Evolutionary conservation across 2,329 filamentous ascomycete genomes (phyloP).

Genomic region (Hymenoscyphus repandus): DNA sequence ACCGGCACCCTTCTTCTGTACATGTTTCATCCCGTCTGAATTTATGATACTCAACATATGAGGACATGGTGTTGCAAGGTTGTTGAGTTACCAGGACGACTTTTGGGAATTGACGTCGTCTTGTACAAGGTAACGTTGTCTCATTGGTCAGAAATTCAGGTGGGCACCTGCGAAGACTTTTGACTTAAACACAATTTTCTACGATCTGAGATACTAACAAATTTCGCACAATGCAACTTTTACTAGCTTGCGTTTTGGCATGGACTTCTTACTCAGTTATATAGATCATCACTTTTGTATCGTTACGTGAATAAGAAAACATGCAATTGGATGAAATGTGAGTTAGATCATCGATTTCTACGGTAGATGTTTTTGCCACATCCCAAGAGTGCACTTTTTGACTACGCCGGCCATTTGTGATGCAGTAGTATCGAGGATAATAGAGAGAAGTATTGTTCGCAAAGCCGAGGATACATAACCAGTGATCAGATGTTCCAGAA

Average conservation of each 20-base stretch:
- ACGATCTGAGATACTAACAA: no score
- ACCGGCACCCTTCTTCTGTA: slow-evolving; percentile 55
- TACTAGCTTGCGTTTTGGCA: no score
- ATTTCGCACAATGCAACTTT: no score
- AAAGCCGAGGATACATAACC: slow-evolving; percentile 30
- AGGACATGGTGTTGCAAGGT: slow-evolving; percentile 23
- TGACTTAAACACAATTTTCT: no score
- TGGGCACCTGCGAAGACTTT: no score
- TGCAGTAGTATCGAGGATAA: slow-evolving; percentile 28
- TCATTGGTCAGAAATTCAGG: no score
- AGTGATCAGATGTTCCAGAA: slow-evolving; percentile 42
- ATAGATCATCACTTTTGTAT: background rate
- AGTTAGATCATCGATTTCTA: slow-evolving; percentile 27
- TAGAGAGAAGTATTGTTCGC: slow-evolving; percentile 27
- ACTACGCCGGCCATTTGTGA: slow-evolving; percentile 32
- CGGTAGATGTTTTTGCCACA: slow-evolving; percentile 27
- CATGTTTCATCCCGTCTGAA: slow-evolving; percentile 43
- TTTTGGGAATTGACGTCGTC: background rate
- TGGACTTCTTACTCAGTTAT: background rate
- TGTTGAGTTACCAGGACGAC: background rate
- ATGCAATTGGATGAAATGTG: background rate
- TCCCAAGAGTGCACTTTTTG: slow-evolving; percentile 30
- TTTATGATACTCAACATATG: slow-evolving; percentile 28
- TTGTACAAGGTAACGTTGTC: no score
- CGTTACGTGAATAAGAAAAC: background rate